A percentile compares a stretch with the other conserved stretches of the same genome.
Evolutionary conservation across 2,329 filamentous ascomycete genomes (phyloP).

Genomic region (Emydomyces testavorans): DNA sequence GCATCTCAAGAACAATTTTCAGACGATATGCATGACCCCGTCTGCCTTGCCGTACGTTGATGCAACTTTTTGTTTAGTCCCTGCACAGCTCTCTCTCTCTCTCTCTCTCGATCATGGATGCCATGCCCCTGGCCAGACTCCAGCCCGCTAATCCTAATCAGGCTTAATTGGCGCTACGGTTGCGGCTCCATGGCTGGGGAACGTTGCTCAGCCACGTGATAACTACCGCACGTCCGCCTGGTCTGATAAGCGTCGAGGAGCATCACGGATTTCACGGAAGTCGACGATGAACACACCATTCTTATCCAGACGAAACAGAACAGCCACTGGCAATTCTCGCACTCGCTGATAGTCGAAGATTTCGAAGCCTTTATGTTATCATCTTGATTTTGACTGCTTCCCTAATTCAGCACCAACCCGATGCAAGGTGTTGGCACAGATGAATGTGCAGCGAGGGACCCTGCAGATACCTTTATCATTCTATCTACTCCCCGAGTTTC

Average conservation of each 20-base stretch:
- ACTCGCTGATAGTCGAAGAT: too few relatives aligned
- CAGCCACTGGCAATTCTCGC: too few relatives aligned
- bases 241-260: too few relatives aligned
- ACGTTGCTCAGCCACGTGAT: not conserved
- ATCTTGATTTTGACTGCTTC: not conserved
- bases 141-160: not conserved
- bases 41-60: not conserved
- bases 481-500: too few relatives aligned
- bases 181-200: not conserved
- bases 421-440: not conserved
- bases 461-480: not conserved
- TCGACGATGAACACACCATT: not conserved
- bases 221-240: too few relatives aligned
- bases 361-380: not conserved
- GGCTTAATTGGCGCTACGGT: not conserved
- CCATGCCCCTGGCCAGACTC: slow-evolving; percentile 5
- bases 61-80: not conserved
- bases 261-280: too few relatives aligned
- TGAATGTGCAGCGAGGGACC: not conserved
- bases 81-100: not conserved
- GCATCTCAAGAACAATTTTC: not conserved
- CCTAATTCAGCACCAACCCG: not conserved
- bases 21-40: not conserved
- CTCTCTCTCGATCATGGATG: too few relatives aligned
- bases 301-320: not conserved